Evolutionary conservation across 257 asterid genomes (phyloP).

Genomic region (Solanum clarkiae): DNA sequence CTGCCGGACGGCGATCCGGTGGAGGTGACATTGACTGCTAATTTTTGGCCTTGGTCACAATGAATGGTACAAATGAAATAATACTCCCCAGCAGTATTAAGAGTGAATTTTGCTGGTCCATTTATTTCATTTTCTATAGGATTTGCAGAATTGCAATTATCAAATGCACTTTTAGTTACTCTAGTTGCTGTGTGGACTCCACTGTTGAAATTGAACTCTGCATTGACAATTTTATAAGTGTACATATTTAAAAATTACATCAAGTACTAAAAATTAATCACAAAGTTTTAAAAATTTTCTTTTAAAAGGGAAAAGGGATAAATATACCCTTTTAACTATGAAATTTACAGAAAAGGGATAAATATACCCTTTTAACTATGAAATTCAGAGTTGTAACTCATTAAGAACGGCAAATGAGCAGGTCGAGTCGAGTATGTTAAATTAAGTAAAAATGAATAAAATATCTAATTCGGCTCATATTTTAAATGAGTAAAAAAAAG

Average conservation of each 20-base stretch:
- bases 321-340: neutral
- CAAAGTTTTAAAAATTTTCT: neutral
- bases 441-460: too few species aligned
- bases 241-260: neutral
- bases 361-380: neutral
- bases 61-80: slow-evolving; percentile 12
- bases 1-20: neutral
- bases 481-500: too few species aligned
- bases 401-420: too few species aligned
- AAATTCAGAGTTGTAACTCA: neutral
- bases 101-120: slow-evolving; percentile 14
- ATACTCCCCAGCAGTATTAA: slow-evolving; percentile 5
- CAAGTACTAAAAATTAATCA: neutral
- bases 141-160: neutral
- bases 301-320: neutral
- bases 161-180: slow-evolving; percentile 7
- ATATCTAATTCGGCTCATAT: too few species aligned
- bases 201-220: slow-evolving; percentile 15
- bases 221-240: neutral
- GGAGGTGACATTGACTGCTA: neutral
- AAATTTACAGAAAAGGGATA: neutral
- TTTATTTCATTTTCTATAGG: neutral
- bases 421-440: too few species aligned
- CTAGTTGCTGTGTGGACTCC: slow-evolving; percentile 9
- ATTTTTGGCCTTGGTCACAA: slow-evolving; percentile 9